A percentile compares a stretch with the other conserved stretches of the same genome.
These are phyloP conservation scores for Mercurialis annua DNA, from an alignment of 345 rosid genomes.

Conservation along the genomic window DNA sequence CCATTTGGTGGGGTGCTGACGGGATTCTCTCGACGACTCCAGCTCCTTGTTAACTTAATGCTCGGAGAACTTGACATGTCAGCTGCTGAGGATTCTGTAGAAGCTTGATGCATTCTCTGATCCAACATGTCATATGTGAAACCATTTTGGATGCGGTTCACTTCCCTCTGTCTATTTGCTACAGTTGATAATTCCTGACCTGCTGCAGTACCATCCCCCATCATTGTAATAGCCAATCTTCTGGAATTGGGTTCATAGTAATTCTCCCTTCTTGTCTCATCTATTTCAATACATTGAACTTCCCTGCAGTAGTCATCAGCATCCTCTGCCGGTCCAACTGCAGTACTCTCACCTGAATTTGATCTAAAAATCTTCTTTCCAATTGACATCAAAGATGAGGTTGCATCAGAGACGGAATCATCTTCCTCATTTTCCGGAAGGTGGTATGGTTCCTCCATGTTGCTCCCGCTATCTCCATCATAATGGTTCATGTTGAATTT, in stretches of 20 bases:
- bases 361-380: conserved; percentile 43
- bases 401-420: conserved; percentile 45
- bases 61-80: conserved; percentile 49
- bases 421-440: conserved; percentile 31
- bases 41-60: conserved; percentile 44
- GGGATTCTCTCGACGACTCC: conserved; percentile 54
- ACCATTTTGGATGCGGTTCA: conserved; percentile 39
- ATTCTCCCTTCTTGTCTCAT: conserved; percentile 37
- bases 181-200: conserved; percentile 27
- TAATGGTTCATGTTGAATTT: conserved; percentile 22
- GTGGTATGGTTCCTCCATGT: conserved; percentile 31
- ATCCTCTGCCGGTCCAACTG: conserved; percentile 31
- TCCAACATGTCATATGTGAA: conserved; percentile 41
- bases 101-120: conserved; percentile 43
- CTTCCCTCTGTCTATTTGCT: conserved; percentile 37
- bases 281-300: conserved; percentile 76
- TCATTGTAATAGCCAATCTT: conserved; percentile 25
- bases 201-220: conserved; percentile 30
- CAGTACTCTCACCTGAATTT: conserved; percentile 32
- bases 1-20: conserved; percentile 65
- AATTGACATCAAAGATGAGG: conserved; percentile 40
- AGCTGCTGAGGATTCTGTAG: conserved; percentile 24
- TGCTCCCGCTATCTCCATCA: conserved; percentile 46
- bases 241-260: conserved; percentile 27
- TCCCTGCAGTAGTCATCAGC: conserved; percentile 83